A percentile compares a stretch with the other conserved stretches of the same genome.
These are phyloP conservation scores for Skeletonema tropicum DNA, from an alignment of 108 stramenopile genomes.

Conservation along the genomic window DNA sequence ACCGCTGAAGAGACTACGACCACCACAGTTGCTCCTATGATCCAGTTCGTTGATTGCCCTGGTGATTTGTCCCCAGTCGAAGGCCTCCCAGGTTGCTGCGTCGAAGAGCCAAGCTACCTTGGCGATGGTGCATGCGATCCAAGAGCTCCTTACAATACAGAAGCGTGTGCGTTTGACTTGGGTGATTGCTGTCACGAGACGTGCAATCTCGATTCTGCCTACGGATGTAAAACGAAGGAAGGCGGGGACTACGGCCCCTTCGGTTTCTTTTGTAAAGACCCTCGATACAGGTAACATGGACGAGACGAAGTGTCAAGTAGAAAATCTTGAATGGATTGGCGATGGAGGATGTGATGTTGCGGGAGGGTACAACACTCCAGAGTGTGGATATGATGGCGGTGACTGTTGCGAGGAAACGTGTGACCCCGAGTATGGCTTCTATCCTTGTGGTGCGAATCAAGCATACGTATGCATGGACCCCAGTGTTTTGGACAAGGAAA, in stretches of 20 bases:
- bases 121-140: conserved; percentile 53
- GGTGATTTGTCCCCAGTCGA: conserved; percentile 19
- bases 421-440: conserved; percentile 42
- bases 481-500: not conserved
- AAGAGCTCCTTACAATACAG: conserved; percentile 49
- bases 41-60: conserved; percentile 11
- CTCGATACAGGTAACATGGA: conserved; percentile 28
- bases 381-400: conserved; percentile 47
- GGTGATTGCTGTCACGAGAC: conserved; percentile 53
- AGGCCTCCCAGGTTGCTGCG: conserved; percentile 46
- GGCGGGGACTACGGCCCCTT: conserved; percentile 51
- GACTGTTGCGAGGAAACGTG: conserved; percentile 55
- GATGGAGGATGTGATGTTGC: conserved; percentile 49
- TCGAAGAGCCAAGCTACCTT: conserved; percentile 45
- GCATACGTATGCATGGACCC: conserved; percentile 29
- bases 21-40: conserved; percentile 3
- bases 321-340: conserved; percentile 54
- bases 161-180: conserved; percentile 45
- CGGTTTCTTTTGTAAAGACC: conserved; percentile 50
- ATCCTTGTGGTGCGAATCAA: conserved; percentile 45
- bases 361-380: conserved; percentile 49
- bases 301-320: conserved; percentile 29
- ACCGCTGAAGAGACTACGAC: conserved; percentile 14
- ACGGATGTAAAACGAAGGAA: conserved; percentile 40
- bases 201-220: conserved; percentile 39